phyloP scores from a whole-genome alignment of 2,329 filamentous ascomycete genomes.

The Cytospora schulzeri region DNA sequence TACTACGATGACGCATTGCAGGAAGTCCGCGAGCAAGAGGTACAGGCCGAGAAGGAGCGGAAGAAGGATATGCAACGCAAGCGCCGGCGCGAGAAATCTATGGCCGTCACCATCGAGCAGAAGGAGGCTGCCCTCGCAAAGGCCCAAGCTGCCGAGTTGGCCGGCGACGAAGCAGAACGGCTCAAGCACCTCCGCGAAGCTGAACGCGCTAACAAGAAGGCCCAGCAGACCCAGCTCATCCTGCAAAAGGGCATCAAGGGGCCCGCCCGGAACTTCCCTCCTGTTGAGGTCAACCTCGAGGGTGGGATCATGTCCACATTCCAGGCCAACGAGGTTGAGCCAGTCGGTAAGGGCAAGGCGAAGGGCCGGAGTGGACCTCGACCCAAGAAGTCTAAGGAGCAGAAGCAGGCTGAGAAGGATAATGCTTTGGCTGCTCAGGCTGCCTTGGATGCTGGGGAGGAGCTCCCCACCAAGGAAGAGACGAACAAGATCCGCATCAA shows the following conservation, averaged over 20 bases:
- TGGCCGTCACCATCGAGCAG: constrained; percentile 88
- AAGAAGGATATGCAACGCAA: constrained; percentile 99
- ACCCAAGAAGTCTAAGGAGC: constrained; percentile 88
- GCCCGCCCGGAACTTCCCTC: constrained; percentile 66
- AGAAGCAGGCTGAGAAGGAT: constrained; percentile 76
- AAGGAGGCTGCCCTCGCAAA: constrained; percentile 81
- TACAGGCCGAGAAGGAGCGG: constrained; percentile 94
- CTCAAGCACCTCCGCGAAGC: constrained; percentile 82
- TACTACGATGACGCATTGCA: constrained; percentile 81
- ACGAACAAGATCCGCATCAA: constrained; percentile 66
- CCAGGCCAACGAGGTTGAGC: constrained; percentile 64
- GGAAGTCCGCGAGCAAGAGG: constrained; percentile 85
- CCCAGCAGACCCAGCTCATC: constrained; percentile 83
- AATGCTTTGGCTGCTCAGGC: constrained; percentile 87
- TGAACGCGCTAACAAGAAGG: constrained; percentile 89
- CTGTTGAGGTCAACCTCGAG: constrained; percentile 78
- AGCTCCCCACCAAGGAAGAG: constrained; percentile 62
- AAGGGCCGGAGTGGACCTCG: constrained; percentile 64
- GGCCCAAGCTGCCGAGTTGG: constrained; percentile 67
- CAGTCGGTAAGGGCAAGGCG: constrained; percentile 48
- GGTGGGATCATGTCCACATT: constrained; percentile 86
- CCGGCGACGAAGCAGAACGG: constrained; percentile 73
- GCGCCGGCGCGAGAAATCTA: constrained; percentile 90
- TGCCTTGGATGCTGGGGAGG: constrained; percentile 76
- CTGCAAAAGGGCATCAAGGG: constrained; percentile 85